Base-by-base conservation (phyloP, 75 land plant species). In the Pinus taeda region DNA sequence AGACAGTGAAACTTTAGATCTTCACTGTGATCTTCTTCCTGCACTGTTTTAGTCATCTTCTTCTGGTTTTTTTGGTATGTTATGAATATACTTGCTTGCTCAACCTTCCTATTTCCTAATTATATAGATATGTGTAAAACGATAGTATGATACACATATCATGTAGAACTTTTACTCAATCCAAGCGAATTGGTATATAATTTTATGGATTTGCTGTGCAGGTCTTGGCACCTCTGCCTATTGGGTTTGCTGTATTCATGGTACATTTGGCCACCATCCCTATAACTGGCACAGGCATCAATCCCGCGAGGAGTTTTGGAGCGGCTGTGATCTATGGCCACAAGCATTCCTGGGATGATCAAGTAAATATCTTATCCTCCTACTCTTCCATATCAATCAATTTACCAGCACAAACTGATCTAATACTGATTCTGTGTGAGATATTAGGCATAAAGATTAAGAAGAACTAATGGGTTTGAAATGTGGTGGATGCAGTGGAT, bases 401-500 rank as follows among this genome's bases (percentile, higher is more conserved):
- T 49, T 49, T 9, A 49, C 55, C 9, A 49, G 12, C 55, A 49
- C 55, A 49, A 49, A 49, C 55, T 2, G 2, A 49, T 49, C 55
- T 49, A 49, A 49, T 49, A 49, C 12, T 9, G 55, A 49, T 49
- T 49, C 12, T 49, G 55, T 49, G 55, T 0, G 53, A 45, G 53
- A 45, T 8, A 45, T 49, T 49, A 49, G 55, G 12, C 55, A 49
- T 9, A 49, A 49, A 49, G 55, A 1, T 49, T 9, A 49, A 49
- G 55, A 49, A 9, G 11, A 49, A 49, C 55, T 49, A 49, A 49
- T 49, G 55, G 55, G 55, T 11, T 49, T 49, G 12, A 49, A 49
- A 49, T 49, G 1, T 49, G 55, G 55, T 49, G 55, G 12, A 9
- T 60, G 63, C 77, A 75, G 87, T 87, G 92, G 92, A 85, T 90